Evolutionary conservation across 2,329 filamentous ascomycete species (phyloP).

Genomic region (Cytospora mali): DNA sequence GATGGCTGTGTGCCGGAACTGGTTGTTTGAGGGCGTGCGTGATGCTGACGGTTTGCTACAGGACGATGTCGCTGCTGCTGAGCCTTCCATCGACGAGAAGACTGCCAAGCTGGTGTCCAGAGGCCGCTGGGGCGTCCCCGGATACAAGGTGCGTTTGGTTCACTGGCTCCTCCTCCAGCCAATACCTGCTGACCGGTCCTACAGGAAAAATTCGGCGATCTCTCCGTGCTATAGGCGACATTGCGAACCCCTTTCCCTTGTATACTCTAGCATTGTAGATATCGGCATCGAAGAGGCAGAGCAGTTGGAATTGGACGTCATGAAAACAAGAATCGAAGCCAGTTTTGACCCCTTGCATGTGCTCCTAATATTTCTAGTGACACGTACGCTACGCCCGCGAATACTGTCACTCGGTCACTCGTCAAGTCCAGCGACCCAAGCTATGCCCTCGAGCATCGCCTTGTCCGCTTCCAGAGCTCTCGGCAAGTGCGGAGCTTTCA

Average conservation of each 20-base stretch:
- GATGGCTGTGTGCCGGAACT: conserved; percentile 24
- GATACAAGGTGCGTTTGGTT: conserved; percentile 82
- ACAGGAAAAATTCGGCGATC: conserved; percentile 98
- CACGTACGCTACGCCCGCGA: background rate
- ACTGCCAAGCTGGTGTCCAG: conserved; percentile 92
- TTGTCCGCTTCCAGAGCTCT: conserved; percentile 45
- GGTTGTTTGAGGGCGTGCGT: background rate
- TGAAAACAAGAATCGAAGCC: conserved; percentile 16
- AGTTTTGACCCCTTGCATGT: background rate
- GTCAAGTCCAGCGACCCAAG: conserved; percentile 40
- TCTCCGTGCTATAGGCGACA: conserved; percentile 81
- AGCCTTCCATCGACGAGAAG: conserved; percentile 97
- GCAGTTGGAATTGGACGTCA: conserved; percentile 26
- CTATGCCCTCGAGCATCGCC: conserved; percentile 45
- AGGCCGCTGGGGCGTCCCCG: conserved; percentile 96
- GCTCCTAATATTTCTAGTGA: background rate
- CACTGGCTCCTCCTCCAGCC: background rate
- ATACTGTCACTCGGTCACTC: background rate
- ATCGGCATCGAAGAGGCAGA: conserved; percentile 43
- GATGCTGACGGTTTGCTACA: conserved; percentile 46
- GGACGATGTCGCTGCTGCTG: conserved; percentile 93
- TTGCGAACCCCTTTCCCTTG: conserved; percentile 52
- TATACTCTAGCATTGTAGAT: conserved; percentile 75
- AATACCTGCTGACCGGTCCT: conserved; percentile 48
- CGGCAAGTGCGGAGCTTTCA: conserved; percentile 47